Conservation (phyloP, 495 filamentous ascomycete species). For the Astrocystis sublimbata region DNA sequence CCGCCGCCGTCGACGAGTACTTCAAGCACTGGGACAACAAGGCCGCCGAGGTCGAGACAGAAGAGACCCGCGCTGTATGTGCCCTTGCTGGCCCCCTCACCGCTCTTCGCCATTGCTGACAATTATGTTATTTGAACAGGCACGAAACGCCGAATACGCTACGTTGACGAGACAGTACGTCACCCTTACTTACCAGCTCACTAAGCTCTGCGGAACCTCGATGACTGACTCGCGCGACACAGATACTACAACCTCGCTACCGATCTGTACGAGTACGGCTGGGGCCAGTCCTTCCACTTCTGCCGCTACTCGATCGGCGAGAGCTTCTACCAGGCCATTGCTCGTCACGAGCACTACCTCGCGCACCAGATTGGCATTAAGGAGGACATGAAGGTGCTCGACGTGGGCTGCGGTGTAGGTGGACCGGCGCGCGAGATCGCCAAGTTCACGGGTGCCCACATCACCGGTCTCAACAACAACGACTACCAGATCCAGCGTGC, state of each 20-base stretch:
- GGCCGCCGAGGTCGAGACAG: slow-evolving; percentile 76
- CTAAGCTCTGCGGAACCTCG: background rate
- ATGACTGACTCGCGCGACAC: slow-evolving; percentile 4
- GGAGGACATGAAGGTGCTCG: slow-evolving; percentile 85
- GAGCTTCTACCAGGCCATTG: slow-evolving; percentile 88
- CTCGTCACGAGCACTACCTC: slow-evolving; percentile 97
- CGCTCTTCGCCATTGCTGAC: slow-evolving; percentile 20
- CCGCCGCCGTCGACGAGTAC: slow-evolving; percentile 93
- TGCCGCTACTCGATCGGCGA: slow-evolving; percentile 92
- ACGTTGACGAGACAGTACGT: slow-evolving; percentile 91
- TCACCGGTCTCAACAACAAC: slow-evolving; percentile 97
- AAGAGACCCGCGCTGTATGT: slow-evolving; percentile 72
- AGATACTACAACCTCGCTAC: slow-evolving; percentile 99
- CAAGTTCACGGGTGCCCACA: slow-evolving; percentile 88
- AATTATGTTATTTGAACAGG: slow-evolving; percentile 49
- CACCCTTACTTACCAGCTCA: background rate
- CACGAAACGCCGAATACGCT: slow-evolving; percentile 87
- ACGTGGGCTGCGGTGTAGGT: slow-evolving; percentile 97
- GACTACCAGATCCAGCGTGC: slow-evolving; percentile 99
- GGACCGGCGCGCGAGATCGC: slow-evolving; percentile 97
- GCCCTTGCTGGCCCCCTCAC: background rate
- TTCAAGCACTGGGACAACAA: slow-evolving; percentile 99
- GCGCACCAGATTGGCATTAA: slow-evolving; percentile 85
- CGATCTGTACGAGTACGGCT: slow-evolving; percentile 96
- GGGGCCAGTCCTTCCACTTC: slow-evolving; percentile 96